Evolutionary conservation across 768 basidiomycete genomes (phyloP).

Genomic region (Boletus reticulatus): DNA sequence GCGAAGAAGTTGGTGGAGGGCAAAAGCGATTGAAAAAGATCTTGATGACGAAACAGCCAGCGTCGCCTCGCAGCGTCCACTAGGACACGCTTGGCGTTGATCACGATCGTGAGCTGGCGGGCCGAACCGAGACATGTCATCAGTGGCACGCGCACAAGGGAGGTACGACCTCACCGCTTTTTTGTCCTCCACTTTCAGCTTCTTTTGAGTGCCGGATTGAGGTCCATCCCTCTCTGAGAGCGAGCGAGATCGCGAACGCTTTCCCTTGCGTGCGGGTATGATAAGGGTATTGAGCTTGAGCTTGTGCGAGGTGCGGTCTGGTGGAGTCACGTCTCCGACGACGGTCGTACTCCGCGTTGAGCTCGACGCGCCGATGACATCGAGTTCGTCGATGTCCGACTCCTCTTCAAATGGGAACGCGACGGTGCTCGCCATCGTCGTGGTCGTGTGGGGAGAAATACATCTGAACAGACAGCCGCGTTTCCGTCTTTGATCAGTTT

Average conservation of each 20-base stretch:
- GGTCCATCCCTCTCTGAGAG: background rate
- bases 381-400: conserved; percentile 28
- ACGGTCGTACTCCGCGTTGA: conserved; percentile 30
- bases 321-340: conserved; percentile 28
- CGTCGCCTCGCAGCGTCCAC: conserved; percentile 42
- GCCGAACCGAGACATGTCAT: background rate
- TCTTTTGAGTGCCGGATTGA: conserved; percentile 18
- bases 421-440: conserved; percentile 1
- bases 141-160: background rate
- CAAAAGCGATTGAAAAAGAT: conserved; percentile 47
- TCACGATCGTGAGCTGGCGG: conserved; percentile 39
- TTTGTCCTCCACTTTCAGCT: conserved; percentile 34
- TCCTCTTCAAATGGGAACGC: conserved; percentile 7
- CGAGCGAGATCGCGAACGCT: conserved; percentile 18
- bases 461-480: background rate
- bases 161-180: conserved; percentile 36
- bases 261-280: conserved; percentile 13
- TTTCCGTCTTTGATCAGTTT: background rate
- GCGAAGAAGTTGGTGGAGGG: conserved; percentile 41
- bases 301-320: background rate
- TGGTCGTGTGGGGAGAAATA: background rate
- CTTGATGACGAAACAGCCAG: conserved; percentile 46
- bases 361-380: conserved; percentile 25
- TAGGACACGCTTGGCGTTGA: conserved; percentile 35
- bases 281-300: conserved; percentile 1